A percentile compares a stretch with the other conserved stretches of the same genome.
These are phyloP conservation scores for Cutaneotrichosporon cavernicola DNA, from an alignment of 1,284 basidiomycete species.

Conservation along the genomic window DNA sequence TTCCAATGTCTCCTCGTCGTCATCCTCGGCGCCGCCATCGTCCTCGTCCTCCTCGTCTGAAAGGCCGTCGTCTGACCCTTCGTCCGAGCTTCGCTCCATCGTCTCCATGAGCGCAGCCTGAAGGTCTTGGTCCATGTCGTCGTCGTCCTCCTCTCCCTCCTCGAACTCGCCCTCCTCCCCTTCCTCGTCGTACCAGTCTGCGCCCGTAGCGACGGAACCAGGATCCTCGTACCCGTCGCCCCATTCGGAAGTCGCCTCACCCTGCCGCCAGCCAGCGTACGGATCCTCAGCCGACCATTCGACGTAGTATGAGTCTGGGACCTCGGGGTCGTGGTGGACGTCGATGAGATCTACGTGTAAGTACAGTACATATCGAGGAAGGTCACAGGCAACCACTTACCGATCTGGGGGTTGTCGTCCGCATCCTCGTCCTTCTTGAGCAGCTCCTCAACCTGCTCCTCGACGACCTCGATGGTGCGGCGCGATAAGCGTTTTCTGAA, in stretches of 20 bases:
- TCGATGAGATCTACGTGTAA: conserved; percentile 41
- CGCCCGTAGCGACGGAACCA: conserved; percentile 34
- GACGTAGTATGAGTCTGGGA: conserved; percentile 44
- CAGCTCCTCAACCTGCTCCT: conserved; percentile 91
- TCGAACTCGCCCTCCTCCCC: conserved; percentile 43
- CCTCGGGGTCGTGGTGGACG: conserved; percentile 40
- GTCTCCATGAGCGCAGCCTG: conserved; percentile 42
- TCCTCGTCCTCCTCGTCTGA: conserved; percentile 66
- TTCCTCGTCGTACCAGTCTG: conserved; percentile 39
- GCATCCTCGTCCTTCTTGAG: conserved; percentile 83
- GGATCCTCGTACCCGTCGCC: conserved; percentile 64
- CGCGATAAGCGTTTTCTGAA: conserved; percentile 67
- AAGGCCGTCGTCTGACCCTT: conserved; percentile 34
- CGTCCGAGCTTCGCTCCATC: conserved; percentile 34
- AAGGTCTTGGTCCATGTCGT: conserved; percentile 41
- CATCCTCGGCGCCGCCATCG: conserved; percentile 69
- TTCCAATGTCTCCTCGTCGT: conserved; percentile 61
- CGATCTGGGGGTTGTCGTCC: conserved; percentile 54
- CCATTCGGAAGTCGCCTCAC: conserved; percentile 60
- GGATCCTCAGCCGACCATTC: conserved; percentile 42
- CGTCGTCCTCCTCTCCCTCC: conserved; percentile 39
- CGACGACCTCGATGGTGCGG: conserved; percentile 92
- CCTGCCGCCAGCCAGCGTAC: conserved; percentile 38
- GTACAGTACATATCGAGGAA: not conserved
- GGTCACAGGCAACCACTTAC: conserved; percentile 24